Conservation (phyloP, 2,329 filamentous ascomycete species). For the Coniochaeta sp. region DNA sequence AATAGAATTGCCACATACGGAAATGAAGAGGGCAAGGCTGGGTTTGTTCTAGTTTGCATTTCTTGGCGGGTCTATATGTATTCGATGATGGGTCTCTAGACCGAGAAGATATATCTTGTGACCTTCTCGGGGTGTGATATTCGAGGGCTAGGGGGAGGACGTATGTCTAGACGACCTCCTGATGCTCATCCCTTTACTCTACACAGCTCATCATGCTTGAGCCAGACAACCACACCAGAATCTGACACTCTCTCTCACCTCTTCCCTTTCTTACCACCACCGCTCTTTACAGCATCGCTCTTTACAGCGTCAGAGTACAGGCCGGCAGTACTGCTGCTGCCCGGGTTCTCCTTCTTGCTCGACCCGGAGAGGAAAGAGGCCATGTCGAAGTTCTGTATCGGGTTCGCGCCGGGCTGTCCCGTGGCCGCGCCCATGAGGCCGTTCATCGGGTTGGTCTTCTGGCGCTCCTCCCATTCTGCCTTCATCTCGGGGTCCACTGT, state of each 20-base stretch:
- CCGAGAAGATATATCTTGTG: neutral
- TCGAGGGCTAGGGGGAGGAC: too few species aligned
- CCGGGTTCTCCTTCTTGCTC: constrained; percentile 30
- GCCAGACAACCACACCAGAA: neutral
- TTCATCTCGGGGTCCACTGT: constrained; percentile 97
- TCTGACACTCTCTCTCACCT: constrained; percentile 20
- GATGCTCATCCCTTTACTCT: neutral
- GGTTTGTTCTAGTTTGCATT: too few species aligned
- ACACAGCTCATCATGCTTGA: neutral
- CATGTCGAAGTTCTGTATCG: constrained; percentile 53
- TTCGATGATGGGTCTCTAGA: neutral
- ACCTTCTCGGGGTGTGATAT: too few species aligned
- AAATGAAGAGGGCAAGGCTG: too few species aligned
- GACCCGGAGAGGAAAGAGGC: constrained; percentile 56
- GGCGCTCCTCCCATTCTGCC: constrained; percentile 86
- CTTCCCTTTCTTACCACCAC: constrained; percentile 27
- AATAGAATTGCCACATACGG: too few species aligned
- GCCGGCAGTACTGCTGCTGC: constrained; percentile 6
- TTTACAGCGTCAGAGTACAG: neutral
- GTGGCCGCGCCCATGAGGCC: constrained; percentile 41
- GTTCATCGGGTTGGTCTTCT: constrained; percentile 65
- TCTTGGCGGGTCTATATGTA: neutral
- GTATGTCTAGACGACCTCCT: neutral
- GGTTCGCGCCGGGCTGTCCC: constrained; percentile 26
- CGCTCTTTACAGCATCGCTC: constrained; percentile 13